Evolutionary conservation across 1,284 basidiomycete genomes (phyloP), one percentile per base, ranked within the genome.

Genomic region (Cutaneotrichosporon spelunceum): DNA sequence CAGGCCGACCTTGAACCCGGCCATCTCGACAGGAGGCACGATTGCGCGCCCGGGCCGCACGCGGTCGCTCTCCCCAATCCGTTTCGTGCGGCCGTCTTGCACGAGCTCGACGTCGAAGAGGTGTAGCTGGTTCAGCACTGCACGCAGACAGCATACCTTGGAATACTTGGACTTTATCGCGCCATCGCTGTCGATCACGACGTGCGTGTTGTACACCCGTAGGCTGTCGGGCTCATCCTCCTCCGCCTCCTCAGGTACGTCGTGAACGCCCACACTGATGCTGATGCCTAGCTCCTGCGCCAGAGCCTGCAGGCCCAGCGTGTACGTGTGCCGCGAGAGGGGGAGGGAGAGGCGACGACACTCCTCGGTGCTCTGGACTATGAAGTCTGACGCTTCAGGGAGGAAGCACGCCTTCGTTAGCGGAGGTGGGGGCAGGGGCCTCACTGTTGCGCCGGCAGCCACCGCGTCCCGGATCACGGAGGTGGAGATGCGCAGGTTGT

Each of bases 371-470:
- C 76, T 72, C 9, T 77, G 73, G 1, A 80, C 78, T 61, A 83
- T 82, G 54, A 83, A 83, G 66, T 83, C 83, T 24, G 80, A 73
- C 0, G 83, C 80, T 71, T 83, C 82, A 21, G 82, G 82, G 6
- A 83, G 71, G 62, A 80, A 82, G 57, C 81, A 68, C 14, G 74
- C 75, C 75, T 78, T 59, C 1, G 21, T 56, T 3, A 60, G 54
- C 36, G 24, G 19, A 4, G 26, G 2, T 23, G 23, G 13, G 10
- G 5, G 13, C 26, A 23, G 16, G 23, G 13, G 30, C 57, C 72
- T 65, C 39, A 81, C 77, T 58, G 73, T 74, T 3, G 81, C 81
- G 0, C 80, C 80, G 0, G 75, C 76, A 3, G 55, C 52, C 0
- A 76, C 78, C 0, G 82, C 81, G 10, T 74, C 63, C 7, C 72